Evolutionary conservation across 1,284 basidiomycete species (phyloP).

Genomic region (Ustilago esculenta): DNA sequence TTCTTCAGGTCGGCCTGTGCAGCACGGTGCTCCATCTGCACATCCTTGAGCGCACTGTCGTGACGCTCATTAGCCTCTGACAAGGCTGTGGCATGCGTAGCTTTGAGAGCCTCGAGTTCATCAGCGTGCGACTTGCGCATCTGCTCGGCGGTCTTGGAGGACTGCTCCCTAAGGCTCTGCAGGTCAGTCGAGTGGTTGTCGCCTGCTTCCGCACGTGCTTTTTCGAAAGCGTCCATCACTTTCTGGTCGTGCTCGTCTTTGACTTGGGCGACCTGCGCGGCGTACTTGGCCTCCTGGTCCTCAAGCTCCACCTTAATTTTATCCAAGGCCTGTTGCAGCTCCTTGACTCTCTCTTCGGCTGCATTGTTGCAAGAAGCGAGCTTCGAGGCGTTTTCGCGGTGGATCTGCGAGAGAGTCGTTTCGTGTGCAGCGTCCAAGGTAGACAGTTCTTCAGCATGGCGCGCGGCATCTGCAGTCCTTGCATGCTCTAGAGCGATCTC

Average conservation of each 20-base stretch:
- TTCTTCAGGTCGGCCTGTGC: slow-evolving; percentile 46
- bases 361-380: slow-evolving; percentile 26
- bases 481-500: slow-evolving; percentile 20
- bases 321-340: slow-evolving; percentile 32
- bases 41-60: slow-evolving; percentile 28
- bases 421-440: slow-evolving; percentile 31
- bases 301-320: slow-evolving; percentile 39
- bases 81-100: slow-evolving; percentile 26
- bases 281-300: slow-evolving; percentile 37
- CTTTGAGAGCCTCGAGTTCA: slow-evolving; percentile 36
- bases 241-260: slow-evolving; percentile 49
- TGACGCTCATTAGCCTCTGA: slow-evolving; percentile 25
- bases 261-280: slow-evolving; percentile 41
- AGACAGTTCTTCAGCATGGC: slow-evolving; percentile 29
- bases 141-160: slow-evolving; percentile 39
- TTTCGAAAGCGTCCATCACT: slow-evolving; percentile 47
- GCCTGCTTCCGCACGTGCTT: slow-evolving; percentile 51
- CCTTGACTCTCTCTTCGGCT: slow-evolving; percentile 29
- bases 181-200: slow-evolving; percentile 46
- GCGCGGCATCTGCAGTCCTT: slow-evolving; percentile 13
- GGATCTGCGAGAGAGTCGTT: slow-evolving; percentile 17
- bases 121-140: slow-evolving; percentile 42
- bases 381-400: slow-evolving; percentile 21
- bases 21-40: slow-evolving; percentile 44
- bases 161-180: slow-evolving; percentile 39